These are phyloP conservation scores for Agaricus blazei DNA, from an alignment of 768 basidiomycete species.

Conservation along the genomic window DNA sequence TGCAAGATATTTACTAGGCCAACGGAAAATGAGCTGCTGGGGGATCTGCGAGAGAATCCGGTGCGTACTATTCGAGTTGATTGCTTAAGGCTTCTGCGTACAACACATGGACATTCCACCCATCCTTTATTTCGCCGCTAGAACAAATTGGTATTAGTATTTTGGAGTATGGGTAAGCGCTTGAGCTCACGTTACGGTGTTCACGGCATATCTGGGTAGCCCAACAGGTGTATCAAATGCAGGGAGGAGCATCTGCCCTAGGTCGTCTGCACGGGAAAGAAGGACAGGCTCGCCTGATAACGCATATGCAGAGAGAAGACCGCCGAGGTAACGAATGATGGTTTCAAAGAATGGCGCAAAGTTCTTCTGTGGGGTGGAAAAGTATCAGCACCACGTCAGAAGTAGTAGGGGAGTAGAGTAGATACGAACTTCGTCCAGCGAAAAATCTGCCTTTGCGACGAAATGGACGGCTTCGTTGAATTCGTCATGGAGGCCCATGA, in stretches of 20 bases:
- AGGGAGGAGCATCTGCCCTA: conserved; percentile 63
- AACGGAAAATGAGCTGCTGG: conserved; percentile 3
- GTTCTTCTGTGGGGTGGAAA: conserved; percentile 13
- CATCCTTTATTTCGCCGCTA: conserved; percentile 33
- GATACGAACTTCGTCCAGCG: conserved; percentile 7
- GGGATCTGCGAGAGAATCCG: neutral
- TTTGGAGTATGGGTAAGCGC: neutral
- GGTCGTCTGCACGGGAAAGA: conserved; percentile 65
- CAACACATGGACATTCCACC: conserved; percentile 26
- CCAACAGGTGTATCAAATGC: conserved; percentile 69
- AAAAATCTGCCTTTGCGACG: conserved; percentile 44
- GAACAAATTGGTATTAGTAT: neutral
- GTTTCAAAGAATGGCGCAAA: conserved; percentile 70
- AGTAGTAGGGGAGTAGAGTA: neutral
- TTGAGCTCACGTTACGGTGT: conserved; percentile 47
- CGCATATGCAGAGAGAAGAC: conserved; percentile 75
- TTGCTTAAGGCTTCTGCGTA: conserved; percentile 46
- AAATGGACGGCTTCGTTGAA: conserved; percentile 55
- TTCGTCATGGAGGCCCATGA: conserved; percentile 69
- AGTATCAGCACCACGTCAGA: too few species aligned
- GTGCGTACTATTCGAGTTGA: conserved; percentile 56
- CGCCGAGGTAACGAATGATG: conserved; percentile 80
- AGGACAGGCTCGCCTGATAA: conserved; percentile 61
- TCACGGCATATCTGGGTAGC: conserved; percentile 63
- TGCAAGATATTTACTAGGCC: conserved; percentile 65